Evolutionary conservation across 2,329 filamentous ascomycete species (phyloP), one percentile per base, ranked within the genome.

Genomic region (Lasiodiplodia hormozganensis): DNA sequence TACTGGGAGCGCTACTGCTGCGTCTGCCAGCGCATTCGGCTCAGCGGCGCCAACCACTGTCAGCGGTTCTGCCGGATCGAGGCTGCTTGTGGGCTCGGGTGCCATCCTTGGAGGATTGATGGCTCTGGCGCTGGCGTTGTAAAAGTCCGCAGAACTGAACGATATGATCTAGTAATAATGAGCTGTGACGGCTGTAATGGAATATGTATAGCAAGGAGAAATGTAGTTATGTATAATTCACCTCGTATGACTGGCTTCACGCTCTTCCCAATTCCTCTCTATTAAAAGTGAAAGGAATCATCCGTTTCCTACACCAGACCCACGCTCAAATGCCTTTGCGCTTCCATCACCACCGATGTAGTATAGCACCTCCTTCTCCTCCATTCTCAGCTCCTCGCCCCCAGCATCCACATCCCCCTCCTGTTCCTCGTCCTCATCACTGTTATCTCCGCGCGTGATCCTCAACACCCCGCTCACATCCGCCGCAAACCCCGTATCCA

Each of bases 401-500:
- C 80, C 71, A 10, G 7, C 36, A 11, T 62, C 31, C 28, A 16
- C 23, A 36, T 52, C 49, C 8, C 70, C 76, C 21, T 79, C 76
- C 28, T 73, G 75, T 51, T 75, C 77, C 47, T 74, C 76, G 18
- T 79, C 76, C 21, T 73, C 75, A 52, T 76, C 82, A 72, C 74
- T 77, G 49, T 75, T 79, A 18, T 82, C 83, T 3, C 89, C 89
- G 54, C 85, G 84, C 21, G 91, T 94, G 62, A 96, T 85, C 72
- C 94, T 87, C 71, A 97, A 75, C 53, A 97, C 93, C 2, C 95
- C 95, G 80, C 92, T 97, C 38, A 98, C 92, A 80, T 97, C 95
- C 76, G 87, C 90, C 70, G 95, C 94, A n/a, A 90, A 89, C 0
- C 95, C 95, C 0, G 94, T 97, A 75, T 97, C 94, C 70, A 98